These are phyloP conservation scores for Macadamia integrifolia DNA, from an alignment of 164 flowering plant genomes.

Conservation along the genomic window DNA sequence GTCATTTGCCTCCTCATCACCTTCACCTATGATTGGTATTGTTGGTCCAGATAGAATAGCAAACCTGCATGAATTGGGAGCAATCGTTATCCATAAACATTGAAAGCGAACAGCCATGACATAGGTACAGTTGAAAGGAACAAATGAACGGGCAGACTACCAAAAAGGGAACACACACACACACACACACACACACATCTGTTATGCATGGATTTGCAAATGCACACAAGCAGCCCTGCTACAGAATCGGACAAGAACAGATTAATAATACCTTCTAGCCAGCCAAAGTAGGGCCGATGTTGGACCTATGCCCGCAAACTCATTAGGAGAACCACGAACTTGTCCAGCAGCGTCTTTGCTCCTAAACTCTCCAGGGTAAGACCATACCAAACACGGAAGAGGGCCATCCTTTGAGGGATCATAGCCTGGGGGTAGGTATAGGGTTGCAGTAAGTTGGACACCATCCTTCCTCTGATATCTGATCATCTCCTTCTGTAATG, in stretches of 20 bases:
- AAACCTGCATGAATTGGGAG: conserved; percentile 48
- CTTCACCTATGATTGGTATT: conserved; percentile 97
- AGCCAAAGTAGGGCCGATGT: conserved; percentile 98
- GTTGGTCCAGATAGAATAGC: conserved; percentile 96
- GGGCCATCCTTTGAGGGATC: conserved; percentile 90
- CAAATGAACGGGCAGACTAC: background rate
- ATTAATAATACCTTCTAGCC: conserved; percentile 62
- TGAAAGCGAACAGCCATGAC: background rate
- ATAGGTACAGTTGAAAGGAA: background rate
- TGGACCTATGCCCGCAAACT: conserved; percentile 93
- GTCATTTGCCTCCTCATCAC: conserved; percentile 95
- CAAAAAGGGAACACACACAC: background rate
- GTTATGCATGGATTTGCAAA: too few species aligned
- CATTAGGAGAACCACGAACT: conserved; percentile 99
- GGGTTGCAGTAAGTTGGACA: conserved; percentile 93
- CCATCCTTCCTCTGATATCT: conserved; percentile 92
- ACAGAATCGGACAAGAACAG: background rate
- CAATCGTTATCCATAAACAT: conserved; percentile 5
- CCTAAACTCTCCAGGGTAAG: conserved; percentile 97
- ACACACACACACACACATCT: background rate
- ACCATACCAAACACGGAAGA: conserved; percentile 94
- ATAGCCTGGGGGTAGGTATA: conserved; percentile 88
- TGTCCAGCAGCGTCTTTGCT: conserved; percentile 99
- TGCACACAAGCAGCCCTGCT: too few species aligned
- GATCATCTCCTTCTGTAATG: conserved; percentile 92